Conservation (phyloP, 345 rosid genomes). For the Eucalyptus pauciflora region DNA sequence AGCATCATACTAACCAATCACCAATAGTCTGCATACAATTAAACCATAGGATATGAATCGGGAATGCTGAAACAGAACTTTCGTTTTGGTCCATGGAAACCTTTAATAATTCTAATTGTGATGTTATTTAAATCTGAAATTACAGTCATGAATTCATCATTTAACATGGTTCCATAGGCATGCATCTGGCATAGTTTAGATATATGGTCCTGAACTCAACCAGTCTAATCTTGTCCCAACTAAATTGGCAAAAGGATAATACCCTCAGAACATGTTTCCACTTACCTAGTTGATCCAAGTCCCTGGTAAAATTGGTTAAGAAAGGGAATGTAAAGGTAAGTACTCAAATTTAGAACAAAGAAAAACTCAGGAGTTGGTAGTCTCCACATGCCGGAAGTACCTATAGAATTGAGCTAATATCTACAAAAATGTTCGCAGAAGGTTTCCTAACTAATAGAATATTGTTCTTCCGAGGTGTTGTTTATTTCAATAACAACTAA, state of each 20-base stretch:
- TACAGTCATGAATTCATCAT: not conserved
- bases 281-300: not conserved
- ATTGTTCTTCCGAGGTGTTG: not conserved
- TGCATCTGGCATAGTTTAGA: not conserved
- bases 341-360: not conserved
- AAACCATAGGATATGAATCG: not conserved
- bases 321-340: not conserved
- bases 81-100: not conserved
- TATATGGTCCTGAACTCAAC: not conserved
- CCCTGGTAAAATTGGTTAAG: not conserved
- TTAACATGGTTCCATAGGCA: not conserved
- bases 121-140: not conserved
- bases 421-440: not conserved
- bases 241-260: not conserved
- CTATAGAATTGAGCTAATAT: not conserved
- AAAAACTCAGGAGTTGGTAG: not conserved
- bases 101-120: not conserved
- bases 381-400: not conserved
- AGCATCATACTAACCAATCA: not conserved
- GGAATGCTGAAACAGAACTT: not conserved
- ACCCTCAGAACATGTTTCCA: not conserved
- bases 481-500: not conserved
- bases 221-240: not conserved
- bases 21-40: not conserved
- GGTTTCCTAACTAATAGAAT: not conserved